Percentiles rank a stretch among this genome's conserved stretches.
Conservation (phyloP, 768 basidiomycete genomes). For the Tubosaeta sp. region DNA sequence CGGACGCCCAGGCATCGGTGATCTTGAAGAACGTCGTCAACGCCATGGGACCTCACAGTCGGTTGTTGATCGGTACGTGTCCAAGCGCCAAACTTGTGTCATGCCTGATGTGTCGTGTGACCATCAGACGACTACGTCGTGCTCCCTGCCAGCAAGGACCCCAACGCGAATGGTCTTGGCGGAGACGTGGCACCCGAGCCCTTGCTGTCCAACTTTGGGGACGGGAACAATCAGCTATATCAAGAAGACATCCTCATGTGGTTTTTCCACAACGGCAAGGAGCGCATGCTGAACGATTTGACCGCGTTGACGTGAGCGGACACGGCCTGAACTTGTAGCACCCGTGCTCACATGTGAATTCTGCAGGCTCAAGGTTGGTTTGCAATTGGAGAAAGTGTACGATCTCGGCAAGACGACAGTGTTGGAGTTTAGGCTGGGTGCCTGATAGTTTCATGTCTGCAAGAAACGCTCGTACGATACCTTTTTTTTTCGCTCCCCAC, state of each 20-base stretch:
- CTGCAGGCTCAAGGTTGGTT: constrained; percentile 15
- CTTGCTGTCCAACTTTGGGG: constrained; percentile 37
- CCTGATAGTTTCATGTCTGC: constrained; percentile 7
- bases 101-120: background rate
- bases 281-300: constrained; percentile 40
- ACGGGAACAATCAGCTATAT: constrained; percentile 38
- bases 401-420: constrained; percentile 26
- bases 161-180: constrained; percentile 3
- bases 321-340: too few relatives aligned
- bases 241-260: constrained; percentile 47
- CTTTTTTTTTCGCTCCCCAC: too few relatives aligned
- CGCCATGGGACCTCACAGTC: constrained; percentile 27
- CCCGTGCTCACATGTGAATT: too few relatives aligned
- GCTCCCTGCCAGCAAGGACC: constrained; percentile 8
- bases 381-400: constrained; percentile 23
- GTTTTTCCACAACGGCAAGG: constrained; percentile 37
- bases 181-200: constrained; percentile 37
- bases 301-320: constrained; percentile 29
- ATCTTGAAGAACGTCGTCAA: constrained; percentile 29
- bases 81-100: background rate
- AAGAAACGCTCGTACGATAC: too few relatives aligned
- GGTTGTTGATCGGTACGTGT: constrained; percentile 31
- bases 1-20: constrained; percentile 27
- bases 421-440: constrained; percentile 20
- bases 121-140: constrained; percentile 23